Conservation (phyloP, 2,329 filamentous ascomycete species). For the Fusarium piperis region DNA sequence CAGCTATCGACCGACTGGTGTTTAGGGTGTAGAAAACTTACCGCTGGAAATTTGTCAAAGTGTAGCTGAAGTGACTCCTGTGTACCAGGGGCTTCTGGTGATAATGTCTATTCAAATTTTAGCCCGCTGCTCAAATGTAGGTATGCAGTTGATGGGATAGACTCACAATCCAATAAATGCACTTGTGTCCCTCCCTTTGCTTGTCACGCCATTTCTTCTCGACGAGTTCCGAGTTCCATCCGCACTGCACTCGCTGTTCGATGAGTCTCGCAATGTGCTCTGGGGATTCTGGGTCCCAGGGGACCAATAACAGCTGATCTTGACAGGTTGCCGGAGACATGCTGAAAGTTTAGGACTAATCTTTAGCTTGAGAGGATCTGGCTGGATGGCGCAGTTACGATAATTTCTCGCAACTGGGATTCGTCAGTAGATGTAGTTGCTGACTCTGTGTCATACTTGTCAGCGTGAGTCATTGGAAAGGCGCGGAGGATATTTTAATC, state of each 20-base stretch:
- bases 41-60: conserved; percentile 25
- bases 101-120: conserved; percentile 16
- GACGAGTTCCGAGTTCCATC: conserved; percentile 33
- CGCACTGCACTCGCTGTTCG: conserved; percentile 33
- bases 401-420: neutral
- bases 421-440: neutral
- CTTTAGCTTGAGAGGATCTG: neutral
- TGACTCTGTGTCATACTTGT: neutral
- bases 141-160: too few species aligned
- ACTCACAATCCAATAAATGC: conserved; percentile 41
- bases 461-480: neutral
- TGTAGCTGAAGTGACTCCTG: conserved; percentile 16
- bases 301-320: conserved; percentile 27
- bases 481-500: neutral
- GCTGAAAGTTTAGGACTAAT: neutral
- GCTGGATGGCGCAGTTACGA: neutral
- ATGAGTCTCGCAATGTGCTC: conserved; percentile 21
- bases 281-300: conserved; percentile 36
- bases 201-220: conserved; percentile 23
- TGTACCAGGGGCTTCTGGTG: neutral
- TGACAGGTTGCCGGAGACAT: conserved; percentile 13
- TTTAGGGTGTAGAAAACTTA: fast-evolving
- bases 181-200: conserved; percentile 32
- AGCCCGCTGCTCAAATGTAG: neutral
- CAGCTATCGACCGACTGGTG: fast-evolving